These are phyloP conservation scores for Leucogyrophana mollusca DNA, from an alignment of 768 basidiomycete genomes.

Conservation along the genomic window DNA sequence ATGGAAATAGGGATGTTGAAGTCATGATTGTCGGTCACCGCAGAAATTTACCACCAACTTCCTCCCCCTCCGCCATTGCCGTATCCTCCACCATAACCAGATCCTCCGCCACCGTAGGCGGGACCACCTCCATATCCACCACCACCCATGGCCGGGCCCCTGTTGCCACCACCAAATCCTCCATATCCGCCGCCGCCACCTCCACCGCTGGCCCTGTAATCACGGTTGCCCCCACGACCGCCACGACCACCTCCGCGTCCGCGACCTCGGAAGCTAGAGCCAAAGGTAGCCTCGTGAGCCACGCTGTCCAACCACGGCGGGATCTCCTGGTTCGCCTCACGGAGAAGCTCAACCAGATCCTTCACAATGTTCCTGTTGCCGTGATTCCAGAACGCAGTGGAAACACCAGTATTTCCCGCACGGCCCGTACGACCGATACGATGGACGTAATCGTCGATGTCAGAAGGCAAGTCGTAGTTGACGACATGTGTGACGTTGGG, in stretches of 20 bases:
- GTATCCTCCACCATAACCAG: slow-evolving; percentile 34
- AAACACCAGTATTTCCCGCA: slow-evolving; percentile 95
- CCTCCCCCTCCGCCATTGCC: slow-evolving; percentile 27
- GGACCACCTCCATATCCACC: slow-evolving; percentile 30
- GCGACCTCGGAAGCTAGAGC: slow-evolving; percentile 48
- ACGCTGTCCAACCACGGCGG: slow-evolving; percentile 90
- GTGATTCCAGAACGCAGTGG: slow-evolving; percentile 95
- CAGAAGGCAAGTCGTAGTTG: slow-evolving; percentile 96
- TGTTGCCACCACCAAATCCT: slow-evolving; percentile 27
- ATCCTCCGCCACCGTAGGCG: slow-evolving; percentile 44
- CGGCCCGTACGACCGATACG: slow-evolving; percentile 98
- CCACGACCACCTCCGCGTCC: slow-evolving; percentile 60
- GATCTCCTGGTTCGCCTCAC: slow-evolving; percentile 95
- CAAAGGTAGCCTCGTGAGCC: slow-evolving; percentile 77
- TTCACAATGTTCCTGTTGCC: slow-evolving; percentile 91
- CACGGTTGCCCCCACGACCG: slow-evolving; percentile 39
- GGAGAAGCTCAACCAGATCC: slow-evolving; percentile 88
- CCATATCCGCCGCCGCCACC: slow-evolving; percentile 34
- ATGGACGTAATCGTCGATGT: slow-evolving; percentile 99
- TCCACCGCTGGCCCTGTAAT: slow-evolving; percentile 28
- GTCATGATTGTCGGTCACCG: slow-evolving; percentile 6
- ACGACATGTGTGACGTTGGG: slow-evolving; percentile 99
- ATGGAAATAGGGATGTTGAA: slow-evolving; percentile 6
- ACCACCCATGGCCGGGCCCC: slow-evolving; percentile 20
- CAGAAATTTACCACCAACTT: slow-evolving; percentile 46